A percentile compares a stretch with the other conserved stretches of the same genome.
These are phyloP conservation scores for Ganoderma leucocontextum DNA, from an alignment of 1,284 basidiomycete genomes.

Conservation along the genomic window DNA sequence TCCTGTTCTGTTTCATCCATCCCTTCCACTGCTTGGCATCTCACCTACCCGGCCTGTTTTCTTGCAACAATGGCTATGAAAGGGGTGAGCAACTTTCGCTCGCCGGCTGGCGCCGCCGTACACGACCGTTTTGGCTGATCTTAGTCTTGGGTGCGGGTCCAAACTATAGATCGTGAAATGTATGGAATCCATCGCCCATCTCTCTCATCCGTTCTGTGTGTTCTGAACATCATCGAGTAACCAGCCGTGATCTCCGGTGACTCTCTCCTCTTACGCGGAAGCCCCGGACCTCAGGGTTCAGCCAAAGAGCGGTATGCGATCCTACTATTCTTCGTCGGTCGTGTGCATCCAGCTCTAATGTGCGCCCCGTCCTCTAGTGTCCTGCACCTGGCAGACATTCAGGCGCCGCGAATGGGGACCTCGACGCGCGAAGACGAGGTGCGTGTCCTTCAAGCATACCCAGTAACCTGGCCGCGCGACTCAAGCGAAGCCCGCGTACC, in stretches of 20 bases:
- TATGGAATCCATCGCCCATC: constrained; percentile 43
- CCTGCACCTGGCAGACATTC: constrained; percentile 86
- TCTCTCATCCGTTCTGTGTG: constrained; percentile 18
- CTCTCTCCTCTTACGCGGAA: constrained; percentile 83
- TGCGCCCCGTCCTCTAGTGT: constrained; percentile 55
- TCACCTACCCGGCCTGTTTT: constrained; percentile 14
- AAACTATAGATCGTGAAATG: constrained; percentile 72
- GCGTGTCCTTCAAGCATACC: constrained; percentile 31
- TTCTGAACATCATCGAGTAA: constrained; percentile 41
- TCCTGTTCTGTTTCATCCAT: neutral
- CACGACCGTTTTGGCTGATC: constrained; percentile 19
- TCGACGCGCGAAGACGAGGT: constrained; percentile 89
- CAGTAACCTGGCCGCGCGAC: neutral
- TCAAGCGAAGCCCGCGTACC: neutral
- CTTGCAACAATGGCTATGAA: constrained; percentile 35
- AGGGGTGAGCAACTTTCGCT: constrained; percentile 29
- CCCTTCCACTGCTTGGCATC: constrained; percentile 10
- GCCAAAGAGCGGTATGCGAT: constrained; percentile 82
- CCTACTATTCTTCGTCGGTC: neutral
- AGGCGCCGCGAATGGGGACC: constrained; percentile 84
- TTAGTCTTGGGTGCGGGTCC: neutral
- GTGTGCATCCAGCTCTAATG: constrained; percentile 26
- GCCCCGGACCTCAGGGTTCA: constrained; percentile 82
- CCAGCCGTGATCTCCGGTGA: constrained; percentile 90
- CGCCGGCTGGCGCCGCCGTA: neutral